These are phyloP conservation scores for Fusarium armeniacum DNA, from an alignment of 2,329 filamentous ascomycete genomes.

Conservation along the genomic window DNA sequence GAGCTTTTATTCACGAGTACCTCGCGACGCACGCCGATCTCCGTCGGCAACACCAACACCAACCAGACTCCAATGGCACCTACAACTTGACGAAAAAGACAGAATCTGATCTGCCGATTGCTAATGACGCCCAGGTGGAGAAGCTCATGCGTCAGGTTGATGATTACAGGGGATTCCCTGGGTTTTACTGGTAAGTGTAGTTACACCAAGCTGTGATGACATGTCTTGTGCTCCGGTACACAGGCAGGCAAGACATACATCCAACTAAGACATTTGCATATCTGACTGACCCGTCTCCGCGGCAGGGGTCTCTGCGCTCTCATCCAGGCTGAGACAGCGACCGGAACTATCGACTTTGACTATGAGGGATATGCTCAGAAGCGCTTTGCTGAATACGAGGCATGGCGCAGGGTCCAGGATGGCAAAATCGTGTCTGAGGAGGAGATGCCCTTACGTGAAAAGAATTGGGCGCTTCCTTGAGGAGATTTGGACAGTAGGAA, in stretches of 20 bases:
- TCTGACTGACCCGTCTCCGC: constrained; percentile 28
- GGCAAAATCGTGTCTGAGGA: neutral
- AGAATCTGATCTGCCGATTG: constrained; percentile 2
- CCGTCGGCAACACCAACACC: constrained; percentile 2
- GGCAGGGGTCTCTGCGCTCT: constrained; percentile 45
- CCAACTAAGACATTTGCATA: neutral
- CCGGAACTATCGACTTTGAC: constrained; percentile 45
- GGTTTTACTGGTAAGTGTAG: constrained; percentile 44
- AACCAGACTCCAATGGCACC: neutral
- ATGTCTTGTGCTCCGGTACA: neutral
- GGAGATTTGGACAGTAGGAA: neutral
- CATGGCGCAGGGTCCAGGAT: constrained; percentile 32
- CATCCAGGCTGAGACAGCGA: constrained; percentile 46
- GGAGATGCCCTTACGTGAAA: constrained; percentile 25
- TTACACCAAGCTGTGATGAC: neutral
- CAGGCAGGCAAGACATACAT: neutral
- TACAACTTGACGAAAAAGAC: neutral
- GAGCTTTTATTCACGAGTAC: constrained; percentile 39
- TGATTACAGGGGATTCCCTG: constrained; percentile 41
- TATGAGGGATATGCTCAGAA: constrained; percentile 43
- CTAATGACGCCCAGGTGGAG: constrained; percentile 35
- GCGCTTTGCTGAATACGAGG: constrained; percentile 42
- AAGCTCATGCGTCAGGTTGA: constrained; percentile 40
- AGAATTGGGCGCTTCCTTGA: constrained; percentile 34
- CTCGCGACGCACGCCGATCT: constrained; percentile 26